A percentile compares a stretch with the other conserved stretches of the same genome.
Conservation (phyloP, 2,329 filamentous ascomycete genomes). For the Neofusicoccum parvum region DNA sequence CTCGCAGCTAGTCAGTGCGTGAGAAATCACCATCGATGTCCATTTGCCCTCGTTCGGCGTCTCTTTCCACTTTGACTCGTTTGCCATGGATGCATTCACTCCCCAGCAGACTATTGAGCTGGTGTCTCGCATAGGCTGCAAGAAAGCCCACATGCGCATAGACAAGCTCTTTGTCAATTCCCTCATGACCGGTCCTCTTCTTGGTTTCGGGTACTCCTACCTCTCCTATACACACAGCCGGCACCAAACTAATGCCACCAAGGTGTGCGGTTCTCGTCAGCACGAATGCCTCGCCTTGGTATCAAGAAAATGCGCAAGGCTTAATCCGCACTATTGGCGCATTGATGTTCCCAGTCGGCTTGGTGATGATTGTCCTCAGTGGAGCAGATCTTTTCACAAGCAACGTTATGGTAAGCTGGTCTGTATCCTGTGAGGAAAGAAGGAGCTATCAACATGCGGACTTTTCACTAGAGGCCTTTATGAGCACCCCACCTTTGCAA, state of each 20-base stretch:
- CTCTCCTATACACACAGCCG: too few species aligned
- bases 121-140: conserved; percentile 23
- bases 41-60: background rate
- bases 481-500: too few species aligned
- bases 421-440: background rate
- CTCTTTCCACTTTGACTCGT: background rate
- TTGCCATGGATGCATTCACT: conserved; percentile 23
- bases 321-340: conserved; percentile 35
- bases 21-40: too few species aligned
- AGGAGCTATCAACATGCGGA: background rate
- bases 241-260: background rate
- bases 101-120: conserved; percentile 24
- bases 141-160: conserved; percentile 24
- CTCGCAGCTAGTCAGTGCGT: too few species aligned
- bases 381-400: conserved; percentile 38
- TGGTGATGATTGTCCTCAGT: conserved; percentile 35
- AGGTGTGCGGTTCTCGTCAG: conserved; percentile 27
- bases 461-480: background rate
- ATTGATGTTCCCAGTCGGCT: conserved; percentile 39
- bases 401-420: conserved; percentile 23
- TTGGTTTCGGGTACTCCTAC: conserved; percentile 20
- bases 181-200: conserved; percentile 21
- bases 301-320: conserved; percentile 48
- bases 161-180: conserved; percentile 23
- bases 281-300: conserved; percentile 51